Conservation (phyloP, 306 rosid species). For the Argentina anserina region DNA sequence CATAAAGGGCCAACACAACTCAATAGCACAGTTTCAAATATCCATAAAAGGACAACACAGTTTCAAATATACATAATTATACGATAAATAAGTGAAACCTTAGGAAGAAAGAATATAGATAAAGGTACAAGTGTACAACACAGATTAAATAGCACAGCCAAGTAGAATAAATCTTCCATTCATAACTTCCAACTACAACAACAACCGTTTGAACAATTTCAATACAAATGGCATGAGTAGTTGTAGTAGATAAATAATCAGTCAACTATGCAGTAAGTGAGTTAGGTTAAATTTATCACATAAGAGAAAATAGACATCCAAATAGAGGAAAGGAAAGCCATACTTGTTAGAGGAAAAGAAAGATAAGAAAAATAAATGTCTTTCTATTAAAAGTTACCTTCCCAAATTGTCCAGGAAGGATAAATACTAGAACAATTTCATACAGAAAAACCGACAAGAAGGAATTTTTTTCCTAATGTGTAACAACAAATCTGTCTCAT, state of each 20-base stretch:
- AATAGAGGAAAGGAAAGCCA: constrained; percentile 3
- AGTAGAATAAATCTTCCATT: not conserved
- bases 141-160: not conserved
- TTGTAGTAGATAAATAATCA: not conserved
- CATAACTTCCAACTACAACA: not conserved
- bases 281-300: not conserved
- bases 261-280: not conserved
- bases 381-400: constrained; percentile 24
- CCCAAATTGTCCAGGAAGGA: constrained; percentile 27
- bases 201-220: not conserved
- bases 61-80: not conserved
- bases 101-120: too few relatives aligned
- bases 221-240: not conserved
- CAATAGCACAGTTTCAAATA: not conserved
- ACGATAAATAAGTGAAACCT: not conserved
- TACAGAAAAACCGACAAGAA: constrained; percentile 32
- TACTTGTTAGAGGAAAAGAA: not conserved
- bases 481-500: constrained; percentile 36
- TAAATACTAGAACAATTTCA: constrained; percentile 41
- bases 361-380: not conserved
- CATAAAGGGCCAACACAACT: not conserved
- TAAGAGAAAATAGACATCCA: not conserved
- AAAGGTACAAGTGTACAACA: not conserved
- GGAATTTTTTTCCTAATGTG: constrained; percentile 27
- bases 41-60: not conserved